Percentiles rank a stretch among this genome's conserved stretches.
These are phyloP conservation scores for Sporothrix variecibatus DNA, from an alignment of 2,329 filamentous ascomycete species.

Conservation along the genomic window DNA sequence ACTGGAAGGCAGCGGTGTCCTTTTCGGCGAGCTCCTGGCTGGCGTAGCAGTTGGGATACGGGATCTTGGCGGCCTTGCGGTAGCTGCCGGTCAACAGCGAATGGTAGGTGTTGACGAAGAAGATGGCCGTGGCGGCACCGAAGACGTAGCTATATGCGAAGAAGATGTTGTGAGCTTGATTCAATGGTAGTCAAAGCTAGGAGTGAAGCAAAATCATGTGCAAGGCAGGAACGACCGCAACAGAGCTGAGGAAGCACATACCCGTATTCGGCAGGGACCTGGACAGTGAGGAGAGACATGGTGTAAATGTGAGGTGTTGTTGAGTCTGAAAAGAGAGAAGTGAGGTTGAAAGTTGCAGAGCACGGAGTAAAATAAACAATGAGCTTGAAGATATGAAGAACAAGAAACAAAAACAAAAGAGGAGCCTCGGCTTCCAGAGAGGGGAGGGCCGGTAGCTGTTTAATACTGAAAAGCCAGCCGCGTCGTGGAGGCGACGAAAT, in stretches of 20 bases:
- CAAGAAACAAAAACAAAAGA: background rate
- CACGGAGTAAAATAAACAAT: background rate
- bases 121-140: constrained; percentile 56
- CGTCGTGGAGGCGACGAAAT: background rate
- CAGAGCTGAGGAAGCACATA: constrained; percentile 12
- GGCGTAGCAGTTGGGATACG: constrained; percentile 61
- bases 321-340: background rate
- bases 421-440: constrained; percentile 7
- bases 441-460: constrained; percentile 10
- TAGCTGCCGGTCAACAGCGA: constrained; percentile 47
- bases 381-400: background rate
- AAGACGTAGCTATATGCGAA: constrained; percentile 59
- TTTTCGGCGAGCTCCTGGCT: constrained; percentile 55
- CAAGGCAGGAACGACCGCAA: background rate
- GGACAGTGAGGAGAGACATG: constrained; percentile 26
- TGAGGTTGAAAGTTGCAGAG: background rate
- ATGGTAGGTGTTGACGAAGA: constrained; percentile 61
- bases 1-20: constrained; percentile 55
- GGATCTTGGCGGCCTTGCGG: constrained; percentile 56
- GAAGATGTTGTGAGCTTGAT: constrained; percentile 13
- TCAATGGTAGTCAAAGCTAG: background rate
- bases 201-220: background rate
- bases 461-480: background rate
- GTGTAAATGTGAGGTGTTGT: background rate
- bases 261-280: constrained; percentile 29